Base-by-base conservation (phyloP, 495 filamentous ascomycete genomes). In the Aspergillus hancockii region DNA sequence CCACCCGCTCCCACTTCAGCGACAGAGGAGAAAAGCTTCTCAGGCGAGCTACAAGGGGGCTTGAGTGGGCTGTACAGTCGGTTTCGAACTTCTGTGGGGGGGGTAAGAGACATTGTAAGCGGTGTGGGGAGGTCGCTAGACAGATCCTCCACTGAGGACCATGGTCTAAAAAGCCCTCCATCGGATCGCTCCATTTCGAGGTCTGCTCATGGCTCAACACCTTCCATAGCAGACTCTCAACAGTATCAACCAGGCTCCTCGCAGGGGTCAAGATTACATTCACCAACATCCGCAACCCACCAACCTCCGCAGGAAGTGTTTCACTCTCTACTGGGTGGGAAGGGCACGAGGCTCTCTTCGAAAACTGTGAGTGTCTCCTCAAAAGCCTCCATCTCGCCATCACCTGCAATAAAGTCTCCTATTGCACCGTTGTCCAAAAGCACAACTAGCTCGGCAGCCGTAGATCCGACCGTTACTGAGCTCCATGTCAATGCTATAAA, bases 21-120 rank as follows among this genome's bases (percentile, higher is more conserved):
- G 18, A 71, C 73, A 23, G 91, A 95, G 61, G 84, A 75, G 46
- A 92, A 90, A 67, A 81, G 82, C 9, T 75, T 88, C 21, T 78
- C 88, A 16, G 84, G 85, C 16, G 91, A 94, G 50, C 69, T 92
- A 6, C 90, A 92, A 52, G 88, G 91, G 66, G 91, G 92, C 1
- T 71, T 97, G 32, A 95, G 88, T 67, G 92, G 92, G 2, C 68
- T 97, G 16, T 96, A 96, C 69, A 92, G 80, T 75, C 85, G 90
- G 18, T 80, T 96, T 67, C 85, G 85, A 70, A 90, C 87, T 34
- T 91, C 85, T 0, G 91, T 96, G 32, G 86, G 87, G 1, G 89
- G 80, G 36, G 84, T 82, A 52, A 89, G 87, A 64, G 84, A 88
- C 57, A 81, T 84, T 55, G 67, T 75, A 9, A 72, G 77, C 49